Evolutionary conservation across 768 basidiomycete genomes (phyloP).

Genomic region (Crassisporium funariophilum): DNA sequence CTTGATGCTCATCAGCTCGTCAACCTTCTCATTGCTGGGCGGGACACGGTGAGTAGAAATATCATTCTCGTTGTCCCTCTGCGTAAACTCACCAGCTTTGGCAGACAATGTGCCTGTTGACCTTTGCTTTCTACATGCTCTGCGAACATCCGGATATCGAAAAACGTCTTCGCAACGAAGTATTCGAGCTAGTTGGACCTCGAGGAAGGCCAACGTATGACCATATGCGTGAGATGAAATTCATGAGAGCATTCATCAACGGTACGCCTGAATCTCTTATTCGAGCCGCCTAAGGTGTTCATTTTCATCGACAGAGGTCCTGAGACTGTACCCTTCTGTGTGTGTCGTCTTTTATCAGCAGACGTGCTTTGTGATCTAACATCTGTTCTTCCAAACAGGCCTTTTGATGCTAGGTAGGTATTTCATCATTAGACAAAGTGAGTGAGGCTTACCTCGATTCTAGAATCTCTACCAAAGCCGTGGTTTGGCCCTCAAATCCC

Average conservation of each 20-base stretch:
- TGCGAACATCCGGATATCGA: constrained; percentile 43
- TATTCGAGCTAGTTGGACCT: constrained; percentile 40
- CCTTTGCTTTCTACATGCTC: constrained; percentile 47
- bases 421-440: neutral
- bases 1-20: constrained; percentile 22
- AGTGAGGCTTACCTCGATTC: constrained; percentile 26
- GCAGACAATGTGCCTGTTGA: constrained; percentile 42
- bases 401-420: constrained; percentile 29
- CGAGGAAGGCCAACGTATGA: constrained; percentile 41
- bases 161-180: constrained; percentile 41
- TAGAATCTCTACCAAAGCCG: constrained; percentile 44
- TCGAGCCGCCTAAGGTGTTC: neutral
- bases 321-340: constrained; percentile 43
- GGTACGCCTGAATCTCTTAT: constrained; percentile 21
- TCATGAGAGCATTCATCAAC: constrained; percentile 36
- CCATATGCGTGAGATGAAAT: constrained; percentile 49
- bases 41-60: constrained; percentile 45
- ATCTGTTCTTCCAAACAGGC: constrained; percentile 12
- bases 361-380: neutral
- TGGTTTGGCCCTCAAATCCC: constrained; percentile 47
- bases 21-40: constrained; percentile 57
- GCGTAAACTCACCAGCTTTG: neutral
- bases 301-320: constrained; percentile 34
- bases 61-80: constrained; percentile 20
- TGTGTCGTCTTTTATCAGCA: constrained; percentile 15